Evolutionary conservation across 2,329 filamentous ascomycete genomes (phyloP).

Genomic region (Pseudocercospora fuligena): DNA sequence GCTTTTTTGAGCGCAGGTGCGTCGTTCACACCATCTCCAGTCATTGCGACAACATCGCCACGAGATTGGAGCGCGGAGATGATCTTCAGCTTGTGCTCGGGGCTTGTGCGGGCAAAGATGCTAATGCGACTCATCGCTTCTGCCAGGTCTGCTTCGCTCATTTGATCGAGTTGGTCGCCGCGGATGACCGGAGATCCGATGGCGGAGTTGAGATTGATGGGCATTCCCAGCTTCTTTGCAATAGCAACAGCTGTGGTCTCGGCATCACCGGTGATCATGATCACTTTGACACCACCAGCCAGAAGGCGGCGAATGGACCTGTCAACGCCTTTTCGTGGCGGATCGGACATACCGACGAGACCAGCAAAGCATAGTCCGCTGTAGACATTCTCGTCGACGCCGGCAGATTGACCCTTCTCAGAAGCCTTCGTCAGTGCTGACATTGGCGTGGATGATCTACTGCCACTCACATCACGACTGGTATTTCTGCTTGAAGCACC

Average conservation of each 20-base stretch:
- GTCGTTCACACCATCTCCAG: conserved; percentile 96
- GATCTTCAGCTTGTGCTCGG: conserved; percentile 98
- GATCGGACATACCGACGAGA: conserved; percentile 95
- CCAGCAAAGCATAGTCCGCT: conserved; percentile 86
- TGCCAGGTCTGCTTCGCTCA: conserved; percentile 83
- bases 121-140: conserved; percentile 86
- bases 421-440: conserved; percentile 10
- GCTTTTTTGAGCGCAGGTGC: conserved; percentile 95
- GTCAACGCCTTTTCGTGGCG: conserved; percentile 86
- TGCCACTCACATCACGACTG: conserved; percentile 25
- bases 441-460: conserved; percentile 32
- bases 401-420: conserved; percentile 11
- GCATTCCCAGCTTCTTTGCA: conserved; percentile 93
- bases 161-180: conserved; percentile 89
- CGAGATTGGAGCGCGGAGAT: conserved; percentile 87
- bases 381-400: conserved; percentile 70
- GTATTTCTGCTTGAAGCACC: conserved; percentile 32
- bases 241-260: conserved; percentile 95
- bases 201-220: conserved; percentile 66
- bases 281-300: conserved; percentile 92
- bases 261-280: conserved; percentile 98
- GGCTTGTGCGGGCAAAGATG: conserved; percentile 94
- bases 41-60: conserved; percentile 98
- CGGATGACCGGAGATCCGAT: conserved; percentile 73
- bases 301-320: conserved; percentile 87